Evolutionary conservation across 2,329 filamentous ascomycete species (phyloP).

Genomic region (Alternaria brassicicola): DNA sequence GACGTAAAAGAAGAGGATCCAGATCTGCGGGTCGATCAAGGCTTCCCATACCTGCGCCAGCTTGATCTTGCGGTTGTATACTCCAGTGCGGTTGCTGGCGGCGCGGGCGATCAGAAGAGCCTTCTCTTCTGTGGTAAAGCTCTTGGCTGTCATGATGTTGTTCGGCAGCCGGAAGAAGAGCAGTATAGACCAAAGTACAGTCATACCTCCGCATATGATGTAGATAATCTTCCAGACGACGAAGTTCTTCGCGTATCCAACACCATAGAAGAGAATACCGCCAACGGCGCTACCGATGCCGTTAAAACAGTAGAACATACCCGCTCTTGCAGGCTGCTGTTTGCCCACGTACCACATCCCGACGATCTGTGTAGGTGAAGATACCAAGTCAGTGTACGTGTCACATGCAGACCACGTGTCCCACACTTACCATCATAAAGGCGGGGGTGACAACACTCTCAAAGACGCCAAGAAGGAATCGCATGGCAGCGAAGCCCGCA

Average conservation of each 20-base stretch:
- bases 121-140: constrained; percentile 54
- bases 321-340: constrained; percentile 29
- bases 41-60: constrained; percentile 58
- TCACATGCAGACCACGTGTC: neutral
- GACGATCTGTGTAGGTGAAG: neutral
- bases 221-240: constrained; percentile 55
- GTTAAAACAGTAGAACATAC: constrained; percentile 34
- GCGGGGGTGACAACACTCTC: constrained; percentile 28
- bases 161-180: constrained; percentile 51
- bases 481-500: constrained; percentile 23
- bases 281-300: constrained; percentile 29
- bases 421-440: constrained; percentile 26
- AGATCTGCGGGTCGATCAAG: constrained; percentile 53
- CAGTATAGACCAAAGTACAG: constrained; percentile 54
- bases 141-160: constrained; percentile 51
- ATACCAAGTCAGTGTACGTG: neutral
- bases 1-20: constrained; percentile 54
- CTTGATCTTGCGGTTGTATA: constrained; percentile 58
- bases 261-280: constrained; percentile 47
- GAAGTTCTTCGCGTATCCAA: constrained; percentile 52
- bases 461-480: constrained; percentile 31
- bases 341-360: constrained; percentile 15
- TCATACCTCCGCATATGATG: constrained; percentile 54
- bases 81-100: constrained; percentile 46
- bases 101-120: constrained; percentile 51